Evolutionary conservation across 495 filamentous ascomycete genomes (phyloP).

Genomic region (Oidiodendron maius): DNA sequence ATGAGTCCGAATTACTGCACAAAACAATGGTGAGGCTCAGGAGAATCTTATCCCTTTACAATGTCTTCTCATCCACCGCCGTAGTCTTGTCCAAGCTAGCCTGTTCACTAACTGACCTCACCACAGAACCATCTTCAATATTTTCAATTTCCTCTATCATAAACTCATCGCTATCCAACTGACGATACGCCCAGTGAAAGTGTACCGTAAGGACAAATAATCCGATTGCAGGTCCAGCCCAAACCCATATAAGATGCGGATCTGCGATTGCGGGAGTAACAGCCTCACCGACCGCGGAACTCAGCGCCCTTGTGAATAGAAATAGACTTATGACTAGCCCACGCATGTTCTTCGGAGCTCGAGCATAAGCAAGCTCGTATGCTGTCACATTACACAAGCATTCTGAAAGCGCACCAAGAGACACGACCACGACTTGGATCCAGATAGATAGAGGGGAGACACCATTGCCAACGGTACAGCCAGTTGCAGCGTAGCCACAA

Average conservation of each 20-base stretch:
- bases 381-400: conserved; percentile 56
- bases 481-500: conserved; percentile 42
- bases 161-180: conserved; percentile 7
- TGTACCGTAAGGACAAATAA: background rate
- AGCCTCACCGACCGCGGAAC: conserved; percentile 47
- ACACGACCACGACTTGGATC: conserved; percentile 38
- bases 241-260: conserved; percentile 32
- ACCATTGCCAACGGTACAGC: conserved; percentile 27
- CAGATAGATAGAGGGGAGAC: conserved; percentile 44
- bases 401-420: conserved; percentile 48
- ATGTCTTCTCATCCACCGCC: no score
- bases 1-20: no score
- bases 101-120: no score
- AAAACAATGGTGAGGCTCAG: no score
- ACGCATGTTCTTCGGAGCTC: conserved; percentile 55
- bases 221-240: background rate
- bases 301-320: conserved; percentile 45
- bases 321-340: conserved; percentile 52
- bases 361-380: conserved; percentile 59
- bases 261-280: conserved; percentile 48
- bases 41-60: no score
- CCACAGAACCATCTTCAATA: no score
- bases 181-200: background rate
- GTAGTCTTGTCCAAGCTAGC: no score
- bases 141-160: conserved; percentile 27